Evolutionary conservation across 225 moss, liverwort and hornwort species (phyloP).

Genomic region (Sphagnum tenellum): DNA sequence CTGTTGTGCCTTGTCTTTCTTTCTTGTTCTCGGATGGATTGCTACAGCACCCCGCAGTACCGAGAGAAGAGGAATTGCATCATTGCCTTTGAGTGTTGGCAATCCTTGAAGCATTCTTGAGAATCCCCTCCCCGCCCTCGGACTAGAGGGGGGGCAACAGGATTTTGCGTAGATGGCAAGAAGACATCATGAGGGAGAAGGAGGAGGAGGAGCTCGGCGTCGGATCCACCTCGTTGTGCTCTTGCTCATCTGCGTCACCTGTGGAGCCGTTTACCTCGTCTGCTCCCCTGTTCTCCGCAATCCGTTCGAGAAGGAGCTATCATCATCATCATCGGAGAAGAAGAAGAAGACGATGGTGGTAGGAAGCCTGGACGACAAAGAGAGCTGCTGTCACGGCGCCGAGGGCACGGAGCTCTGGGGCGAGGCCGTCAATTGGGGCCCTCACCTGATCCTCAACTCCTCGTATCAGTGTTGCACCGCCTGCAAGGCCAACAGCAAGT

Average conservation of each 20-base stretch:
- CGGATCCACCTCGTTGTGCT: slow-evolving; percentile 13
- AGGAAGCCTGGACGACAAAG: slow-evolving; percentile 1
- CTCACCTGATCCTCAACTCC: slow-evolving; percentile 41
- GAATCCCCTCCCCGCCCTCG: too few relatives aligned
- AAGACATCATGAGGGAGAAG: slow-evolving; percentile 16
- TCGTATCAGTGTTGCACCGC: slow-evolving; percentile 55
- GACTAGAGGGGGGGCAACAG: too few relatives aligned
- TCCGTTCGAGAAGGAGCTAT: not conserved
- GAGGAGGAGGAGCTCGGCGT: not conserved
- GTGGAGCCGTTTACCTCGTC: slow-evolving; percentile 13
- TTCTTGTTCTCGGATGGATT: too few relatives aligned
- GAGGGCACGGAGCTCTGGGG: slow-evolving; percentile 81
- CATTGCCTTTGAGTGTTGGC: too few relatives aligned
- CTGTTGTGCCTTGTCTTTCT: too few relatives aligned
- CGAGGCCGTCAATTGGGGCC: slow-evolving; percentile 61
- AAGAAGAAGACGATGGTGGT: slow-evolving; percentile 2
- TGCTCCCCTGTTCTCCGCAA: slow-evolving; percentile 16
- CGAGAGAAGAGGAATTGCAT: too few relatives aligned
- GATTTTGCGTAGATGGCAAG: slow-evolving; percentile 20
- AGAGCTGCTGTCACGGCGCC: slow-evolving; percentile 54
- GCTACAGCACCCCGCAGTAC: too few relatives aligned
- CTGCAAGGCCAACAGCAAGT: slow-evolving; percentile 44
- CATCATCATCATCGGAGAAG: not conserved
- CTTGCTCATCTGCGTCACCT: slow-evolving; percentile 11
- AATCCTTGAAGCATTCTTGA: too few relatives aligned